Evolutionary conservation across 495 filamentous ascomycete species (phyloP).

Genomic region (Penicillium cataractarum): DNA sequence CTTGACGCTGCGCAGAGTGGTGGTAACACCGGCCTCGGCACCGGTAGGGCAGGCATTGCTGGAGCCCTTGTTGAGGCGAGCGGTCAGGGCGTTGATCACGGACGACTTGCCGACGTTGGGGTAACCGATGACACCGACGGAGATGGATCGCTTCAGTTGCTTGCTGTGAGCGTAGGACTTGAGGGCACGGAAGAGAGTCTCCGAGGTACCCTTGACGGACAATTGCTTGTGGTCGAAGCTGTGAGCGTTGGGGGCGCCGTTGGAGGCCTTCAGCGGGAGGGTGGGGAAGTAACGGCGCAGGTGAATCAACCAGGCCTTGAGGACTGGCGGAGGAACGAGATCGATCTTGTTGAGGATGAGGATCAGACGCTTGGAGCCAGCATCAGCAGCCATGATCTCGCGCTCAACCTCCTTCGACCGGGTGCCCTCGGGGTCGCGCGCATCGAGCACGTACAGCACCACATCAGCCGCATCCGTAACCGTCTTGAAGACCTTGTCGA

Average conservation of each 20-base stretch:
- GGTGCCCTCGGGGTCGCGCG: conserved; percentile 88
- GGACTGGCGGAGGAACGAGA: conserved; percentile 77
- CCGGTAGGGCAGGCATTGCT: conserved; percentile 81
- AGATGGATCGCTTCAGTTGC: conserved; percentile 85
- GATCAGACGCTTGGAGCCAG: conserved; percentile 84
- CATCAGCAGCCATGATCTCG: conserved; percentile 81
- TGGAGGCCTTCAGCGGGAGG: conserved; percentile 85
- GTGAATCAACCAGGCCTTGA: conserved; percentile 82
- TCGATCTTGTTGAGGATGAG: conserved; percentile 98
- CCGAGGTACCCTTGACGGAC: conserved; percentile 82
- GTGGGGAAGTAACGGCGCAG: conserved; percentile 92
- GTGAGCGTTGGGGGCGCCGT: conserved; percentile 80
- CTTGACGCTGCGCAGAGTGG: conserved; percentile 84
- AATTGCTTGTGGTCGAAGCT: conserved; percentile 91
- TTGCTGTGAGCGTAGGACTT: conserved; percentile 86
- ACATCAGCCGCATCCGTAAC: conserved; percentile 91
- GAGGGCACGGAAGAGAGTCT: conserved; percentile 84
- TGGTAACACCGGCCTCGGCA: conserved; percentile 93
- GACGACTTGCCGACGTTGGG: conserved; percentile 98
- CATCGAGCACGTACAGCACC: conserved; percentile 91
- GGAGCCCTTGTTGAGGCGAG: conserved; percentile 70
- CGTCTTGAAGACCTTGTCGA: conserved; percentile 95
- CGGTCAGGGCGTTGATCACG: conserved; percentile 91
- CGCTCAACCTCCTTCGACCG: conserved; percentile 89
- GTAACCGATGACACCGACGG: conserved; percentile 93